Conservation (phyloP, 2,329 filamentous ascomycete species). For the Akanthomyces dipterigenus region DNA sequence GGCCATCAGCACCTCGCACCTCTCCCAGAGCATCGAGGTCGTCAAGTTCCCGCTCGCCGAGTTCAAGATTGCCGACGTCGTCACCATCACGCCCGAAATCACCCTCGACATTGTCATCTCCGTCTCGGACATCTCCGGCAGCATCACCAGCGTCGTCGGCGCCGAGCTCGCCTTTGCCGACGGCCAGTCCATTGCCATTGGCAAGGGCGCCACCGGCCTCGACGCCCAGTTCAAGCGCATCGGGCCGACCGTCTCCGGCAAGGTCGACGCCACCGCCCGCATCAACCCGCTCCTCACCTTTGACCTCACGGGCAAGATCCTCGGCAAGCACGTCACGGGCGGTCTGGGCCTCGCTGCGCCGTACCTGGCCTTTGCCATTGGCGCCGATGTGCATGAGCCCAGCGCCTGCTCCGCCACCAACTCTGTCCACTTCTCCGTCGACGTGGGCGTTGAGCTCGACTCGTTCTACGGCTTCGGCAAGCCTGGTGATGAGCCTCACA, state of each 20-base stretch:
- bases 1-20: slow-evolving; percentile 7
- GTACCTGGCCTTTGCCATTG: slow-evolving; percentile 6
- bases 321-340: slow-evolving; percentile 8
- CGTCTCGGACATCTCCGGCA: slow-evolving; percentile 10
- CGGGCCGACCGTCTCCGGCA: slow-evolving; percentile 10
- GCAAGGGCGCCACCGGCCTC: slow-evolving; percentile 11
- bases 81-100: slow-evolving; percentile 11
- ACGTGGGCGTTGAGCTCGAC: slow-evolving; percentile 10
- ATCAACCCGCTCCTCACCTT: slow-evolving; percentile 10
- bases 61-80: slow-evolving; percentile 12
- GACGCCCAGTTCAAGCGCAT: slow-evolving; percentile 10
- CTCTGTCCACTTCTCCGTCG: slow-evolving; percentile 8
- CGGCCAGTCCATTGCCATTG: slow-evolving; percentile 10
- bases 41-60: slow-evolving; percentile 2
- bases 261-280: slow-evolving; percentile 11
- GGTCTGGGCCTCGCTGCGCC: slow-evolving; percentile 9
- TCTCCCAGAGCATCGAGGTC: slow-evolving; percentile 5
- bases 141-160: slow-evolving; percentile 9
- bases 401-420: slow-evolving; percentile 9
- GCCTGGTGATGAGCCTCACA: slow-evolving; percentile 11
- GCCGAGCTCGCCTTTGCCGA: slow-evolving; percentile 11
- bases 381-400: slow-evolving; percentile 8
- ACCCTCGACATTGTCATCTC: slow-evolving; percentile 4
- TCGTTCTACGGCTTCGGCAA: slow-evolving; percentile 12
- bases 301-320: slow-evolving; percentile 12